Percentiles rank a stretch among this genome's conserved stretches.
Conservation (phyloP, 192 early-diverging fungal genomes). For the Umbelopsis sp. region DNA sequence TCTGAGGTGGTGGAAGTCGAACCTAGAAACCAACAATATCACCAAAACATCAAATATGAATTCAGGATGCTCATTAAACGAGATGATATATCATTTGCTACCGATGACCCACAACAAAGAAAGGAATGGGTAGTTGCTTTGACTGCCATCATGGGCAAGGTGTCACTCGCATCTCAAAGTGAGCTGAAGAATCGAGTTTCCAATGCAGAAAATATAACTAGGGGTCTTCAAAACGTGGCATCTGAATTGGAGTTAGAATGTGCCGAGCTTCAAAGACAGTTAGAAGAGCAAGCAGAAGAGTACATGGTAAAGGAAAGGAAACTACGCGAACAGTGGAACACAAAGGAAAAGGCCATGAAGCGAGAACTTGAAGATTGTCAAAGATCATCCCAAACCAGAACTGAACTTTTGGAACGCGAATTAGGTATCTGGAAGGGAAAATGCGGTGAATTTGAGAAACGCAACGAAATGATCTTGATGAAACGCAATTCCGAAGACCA, state of each 20-base stretch:
- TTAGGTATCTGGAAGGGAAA: constrained; percentile 20
- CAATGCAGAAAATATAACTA: constrained; percentile 29
- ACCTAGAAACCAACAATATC: constrained; percentile 42
- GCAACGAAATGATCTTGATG: not conserved
- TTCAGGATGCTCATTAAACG: constrained; percentile 45
- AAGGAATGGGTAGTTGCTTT: constrained; percentile 52
- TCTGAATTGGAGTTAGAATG: constrained; percentile 25
- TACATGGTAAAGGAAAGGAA: not conserved
- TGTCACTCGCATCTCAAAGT: constrained; percentile 42
- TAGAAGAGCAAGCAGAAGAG: constrained; percentile 16
- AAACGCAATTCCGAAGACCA: constrained; percentile 10
- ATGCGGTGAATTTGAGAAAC: constrained; percentile 20
- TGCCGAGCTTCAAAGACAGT: constrained; percentile 6
- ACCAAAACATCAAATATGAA: constrained; percentile 47
- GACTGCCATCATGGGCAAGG: constrained; percentile 53
- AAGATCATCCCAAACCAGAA: constrained; percentile 22
- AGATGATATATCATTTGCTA: constrained; percentile 50
- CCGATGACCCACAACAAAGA: constrained; percentile 44
- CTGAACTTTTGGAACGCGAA: constrained; percentile 27
- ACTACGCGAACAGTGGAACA: not conserved
- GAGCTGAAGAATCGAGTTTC: constrained; percentile 44
- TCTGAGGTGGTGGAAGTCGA: constrained; percentile 48
- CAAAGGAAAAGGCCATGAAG: not conserved
- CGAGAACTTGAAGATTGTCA: constrained; percentile 27
- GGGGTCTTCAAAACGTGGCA: constrained; percentile 21